phyloP scores from a whole-genome alignment of 495 filamentous ascomycete genomes.

The Parathielavia hyrcaniae region DNA sequence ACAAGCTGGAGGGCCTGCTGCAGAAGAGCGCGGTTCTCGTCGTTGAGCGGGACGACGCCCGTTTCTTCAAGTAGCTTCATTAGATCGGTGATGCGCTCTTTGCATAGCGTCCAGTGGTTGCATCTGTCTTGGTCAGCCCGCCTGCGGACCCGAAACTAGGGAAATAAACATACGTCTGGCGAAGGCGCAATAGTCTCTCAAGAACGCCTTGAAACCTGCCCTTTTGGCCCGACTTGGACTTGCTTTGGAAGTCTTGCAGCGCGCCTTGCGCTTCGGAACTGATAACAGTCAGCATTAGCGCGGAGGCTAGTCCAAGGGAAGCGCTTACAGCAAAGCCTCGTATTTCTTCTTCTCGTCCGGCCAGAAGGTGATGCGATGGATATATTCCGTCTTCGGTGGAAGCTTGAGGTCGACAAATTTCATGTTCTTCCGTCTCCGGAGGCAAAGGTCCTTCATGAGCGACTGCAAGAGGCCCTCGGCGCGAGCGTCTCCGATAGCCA shows the following conservation, averaged over 20 bases:
- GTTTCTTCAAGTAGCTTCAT: conserved; percentile 59
- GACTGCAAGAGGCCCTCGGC: conserved; percentile 62
- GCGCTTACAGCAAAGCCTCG: conserved; percentile 55
- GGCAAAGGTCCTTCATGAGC: conserved; percentile 74
- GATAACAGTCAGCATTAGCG: conserved; percentile 22
- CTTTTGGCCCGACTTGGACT: conserved; percentile 35
- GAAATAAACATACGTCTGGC: conserved; percentile 51
- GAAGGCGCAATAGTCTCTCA: conserved; percentile 75
- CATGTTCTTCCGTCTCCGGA: conserved; percentile 86
- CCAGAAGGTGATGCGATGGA: conserved; percentile 72
- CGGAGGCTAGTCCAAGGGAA: conserved; percentile 5
- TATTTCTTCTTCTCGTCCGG: conserved; percentile 75
- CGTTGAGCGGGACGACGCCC: conserved; percentile 62
- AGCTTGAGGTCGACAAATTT: conserved; percentile 77
- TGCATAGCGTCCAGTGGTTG: conserved; percentile 81
- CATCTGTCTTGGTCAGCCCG: conserved; percentile 35
- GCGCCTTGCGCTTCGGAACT: conserved; percentile 69
- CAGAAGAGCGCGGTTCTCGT: conserved; percentile 65
- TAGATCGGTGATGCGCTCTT: conserved; percentile 63
- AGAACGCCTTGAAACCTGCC: conserved; percentile 56
- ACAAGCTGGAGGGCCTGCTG: conserved; percentile 72
- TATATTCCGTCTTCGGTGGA: conserved; percentile 69
- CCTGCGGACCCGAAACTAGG: background rate
- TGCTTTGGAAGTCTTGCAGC: conserved; percentile 53
- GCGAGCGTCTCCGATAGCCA: conserved; percentile 49